These are phyloP conservation scores for Plasmodium berghei DNA, from an alignment of 169 alveolate species.

Conservation along the genomic window DNA sequence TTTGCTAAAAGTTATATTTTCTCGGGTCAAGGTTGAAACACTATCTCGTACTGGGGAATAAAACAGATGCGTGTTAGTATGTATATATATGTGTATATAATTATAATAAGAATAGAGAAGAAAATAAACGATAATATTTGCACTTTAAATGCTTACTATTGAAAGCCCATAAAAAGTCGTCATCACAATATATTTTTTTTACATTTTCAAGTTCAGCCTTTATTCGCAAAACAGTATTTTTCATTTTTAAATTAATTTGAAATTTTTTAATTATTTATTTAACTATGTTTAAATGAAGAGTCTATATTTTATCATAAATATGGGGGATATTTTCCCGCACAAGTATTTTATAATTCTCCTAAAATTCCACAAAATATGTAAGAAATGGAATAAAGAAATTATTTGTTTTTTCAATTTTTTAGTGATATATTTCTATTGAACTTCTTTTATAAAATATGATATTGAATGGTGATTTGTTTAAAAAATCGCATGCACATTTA, in stretches of 20 bases:
- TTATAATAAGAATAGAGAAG: background rate
- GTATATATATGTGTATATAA: background rate
- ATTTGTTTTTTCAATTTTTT: too few species aligned
- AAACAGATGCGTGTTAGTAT: background rate
- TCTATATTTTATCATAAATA: too few species aligned
- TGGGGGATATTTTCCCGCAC: too few species aligned
- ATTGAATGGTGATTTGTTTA: too few species aligned
- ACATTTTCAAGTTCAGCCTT: constrained; percentile 69
- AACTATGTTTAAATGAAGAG: too few species aligned
- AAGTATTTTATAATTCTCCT: too few species aligned
- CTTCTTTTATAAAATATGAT: too few species aligned
- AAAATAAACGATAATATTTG: background rate
- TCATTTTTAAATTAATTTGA: constrained; percentile 18
- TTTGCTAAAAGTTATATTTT: constrained; percentile 47
- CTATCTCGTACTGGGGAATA: constrained; percentile 14
- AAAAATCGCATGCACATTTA: too few species aligned
- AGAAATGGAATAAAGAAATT: too few species aligned
- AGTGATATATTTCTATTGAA: too few species aligned
- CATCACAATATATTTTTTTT: constrained; percentile 54
- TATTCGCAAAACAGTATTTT: constrained; percentile 49
- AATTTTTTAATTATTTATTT: background rate
- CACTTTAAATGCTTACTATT: constrained; percentile 21
- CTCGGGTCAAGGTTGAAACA: constrained; percentile 42
- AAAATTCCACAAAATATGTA: too few species aligned
- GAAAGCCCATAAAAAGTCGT: constrained; percentile 57